A percentile compares a stretch with the other conserved stretches of the same genome.
These are phyloP conservation scores for Pelargonium nanum DNA, from an alignment of 345 rosid species.

Conservation along the genomic window DNA sequence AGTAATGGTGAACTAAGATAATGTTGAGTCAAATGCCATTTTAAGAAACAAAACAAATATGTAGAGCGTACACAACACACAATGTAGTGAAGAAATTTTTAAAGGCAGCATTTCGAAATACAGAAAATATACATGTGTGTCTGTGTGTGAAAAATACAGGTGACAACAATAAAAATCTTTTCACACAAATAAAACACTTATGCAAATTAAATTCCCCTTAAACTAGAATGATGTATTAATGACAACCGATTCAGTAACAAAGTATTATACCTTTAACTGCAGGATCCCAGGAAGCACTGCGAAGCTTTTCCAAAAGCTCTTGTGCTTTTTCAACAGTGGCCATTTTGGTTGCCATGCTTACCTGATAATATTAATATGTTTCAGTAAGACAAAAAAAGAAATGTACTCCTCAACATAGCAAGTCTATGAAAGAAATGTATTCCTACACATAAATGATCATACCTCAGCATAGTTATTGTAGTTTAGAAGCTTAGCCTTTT, in stretches of 20 bases:
- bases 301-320: constrained; percentile 77
- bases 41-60: no score
- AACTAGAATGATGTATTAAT: no score
- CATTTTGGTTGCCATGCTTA: constrained; percentile 93
- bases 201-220: no score
- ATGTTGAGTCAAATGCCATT: no score
- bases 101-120: no score
- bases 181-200: no score
- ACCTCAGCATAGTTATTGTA: constrained; percentile 91
- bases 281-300: constrained; percentile 76
- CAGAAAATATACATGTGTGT: no score
- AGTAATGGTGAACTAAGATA: no score
- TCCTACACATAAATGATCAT: constrained; percentile 1
- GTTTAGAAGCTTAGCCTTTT: constrained; percentile 68
- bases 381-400: constrained; percentile 12
- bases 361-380: constrained; percentile 28
- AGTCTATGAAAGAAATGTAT: neutral
- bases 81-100: no score
- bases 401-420: constrained; percentile 6
- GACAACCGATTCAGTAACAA: neutral
- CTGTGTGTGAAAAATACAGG: no score
- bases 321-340: constrained; percentile 78
- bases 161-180: no score
- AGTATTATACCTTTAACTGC: constrained; percentile 59
- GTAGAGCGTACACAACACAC: no score